These are phyloP conservation scores for Schoenoplectus tabernaemontani DNA, from an alignment of 202 grass and related monocot genomes.

Conservation along the genomic window DNA sequence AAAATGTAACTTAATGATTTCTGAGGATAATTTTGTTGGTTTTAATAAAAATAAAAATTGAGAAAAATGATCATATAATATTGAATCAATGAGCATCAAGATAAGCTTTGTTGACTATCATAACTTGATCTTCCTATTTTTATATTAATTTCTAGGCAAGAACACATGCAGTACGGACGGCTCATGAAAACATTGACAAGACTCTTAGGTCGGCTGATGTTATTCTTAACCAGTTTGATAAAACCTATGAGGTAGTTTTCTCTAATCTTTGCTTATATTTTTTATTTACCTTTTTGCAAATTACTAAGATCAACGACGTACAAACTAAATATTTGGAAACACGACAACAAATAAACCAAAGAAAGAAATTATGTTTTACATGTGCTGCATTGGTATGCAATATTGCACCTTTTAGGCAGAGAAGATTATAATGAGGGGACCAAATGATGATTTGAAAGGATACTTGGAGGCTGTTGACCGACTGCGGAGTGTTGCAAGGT, in stretches of 20 bases:
- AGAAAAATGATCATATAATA: neutral
- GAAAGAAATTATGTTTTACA: neutral
- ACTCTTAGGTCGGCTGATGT: conserved; percentile 88
- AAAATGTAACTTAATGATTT: neutral
- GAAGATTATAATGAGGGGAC: conserved; percentile 62
- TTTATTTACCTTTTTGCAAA: neutral
- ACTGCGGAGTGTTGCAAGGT: conserved; percentile 54
- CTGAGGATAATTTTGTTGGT: neutral
- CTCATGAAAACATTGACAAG: conserved; percentile 96
- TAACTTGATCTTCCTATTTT: neutral
- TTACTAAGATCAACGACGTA: neutral
- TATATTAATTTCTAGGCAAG: conserved; percentile 32
- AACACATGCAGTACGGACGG: conserved; percentile 69
- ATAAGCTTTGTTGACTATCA: neutral
- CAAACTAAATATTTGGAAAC: neutral
- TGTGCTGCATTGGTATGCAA: neutral
- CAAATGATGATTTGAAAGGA: conserved; percentile 66
- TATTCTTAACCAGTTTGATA: conserved; percentile 87
- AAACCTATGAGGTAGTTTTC: conserved; percentile 54
- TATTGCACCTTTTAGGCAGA: conserved; percentile 49
- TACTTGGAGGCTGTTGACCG: conserved; percentile 77
- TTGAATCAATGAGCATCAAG: neutral
- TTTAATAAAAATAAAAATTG: neutral
- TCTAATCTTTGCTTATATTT: neutral
- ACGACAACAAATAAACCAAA: neutral